Percentiles rank a stretch among this genome's conserved stretches.
Evolutionary conservation across 1,284 basidiomycete species (phyloP).

Genomic region (Papiliotrema laurentii): DNA sequence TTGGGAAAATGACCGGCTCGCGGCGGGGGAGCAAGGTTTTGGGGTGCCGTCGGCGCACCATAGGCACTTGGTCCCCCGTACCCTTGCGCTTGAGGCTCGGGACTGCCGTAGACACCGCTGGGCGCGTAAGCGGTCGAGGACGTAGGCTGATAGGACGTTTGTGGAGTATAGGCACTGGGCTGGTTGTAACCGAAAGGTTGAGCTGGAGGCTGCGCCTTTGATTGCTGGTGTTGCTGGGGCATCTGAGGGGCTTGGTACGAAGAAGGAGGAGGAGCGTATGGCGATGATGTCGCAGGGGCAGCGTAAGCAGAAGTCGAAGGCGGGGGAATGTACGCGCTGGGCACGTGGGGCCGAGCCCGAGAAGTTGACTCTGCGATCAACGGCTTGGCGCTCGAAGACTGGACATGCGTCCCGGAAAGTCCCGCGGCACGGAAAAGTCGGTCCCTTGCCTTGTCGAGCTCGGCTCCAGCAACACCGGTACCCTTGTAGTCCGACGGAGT

Average conservation of each 20-base stretch:
- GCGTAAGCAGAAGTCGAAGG: slow-evolving; percentile 4
- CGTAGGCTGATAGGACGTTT: slow-evolving; percentile 7
- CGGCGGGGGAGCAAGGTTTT: slow-evolving; percentile 41
- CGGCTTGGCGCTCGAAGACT: not conserved
- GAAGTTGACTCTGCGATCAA: not conserved
- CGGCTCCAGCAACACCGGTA: slow-evolving; percentile 52
- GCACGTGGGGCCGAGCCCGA: not conserved
- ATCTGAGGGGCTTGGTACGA: not conserved
- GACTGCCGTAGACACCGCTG: slow-evolving; percentile 15
- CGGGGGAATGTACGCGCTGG: slow-evolving; percentile 3
- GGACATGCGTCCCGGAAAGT: slow-evolving; percentile 6
- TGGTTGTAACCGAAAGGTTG: slow-evolving; percentile 7
- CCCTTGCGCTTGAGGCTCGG: slow-evolving; percentile 28
- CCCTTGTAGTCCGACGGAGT: slow-evolving; percentile 77
- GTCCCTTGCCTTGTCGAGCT: slow-evolving; percentile 61
- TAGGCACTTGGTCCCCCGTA: slow-evolving; percentile 29
- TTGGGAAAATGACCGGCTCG: slow-evolving; percentile 17
- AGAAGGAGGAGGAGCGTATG: slow-evolving; percentile 9
- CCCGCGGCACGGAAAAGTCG: slow-evolving; percentile 40
- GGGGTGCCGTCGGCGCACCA: slow-evolving; percentile 30
- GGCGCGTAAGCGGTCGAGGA: slow-evolving; percentile 6
- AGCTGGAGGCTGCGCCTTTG: slow-evolving; percentile 9
- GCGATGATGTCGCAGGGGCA: slow-evolving; percentile 6
- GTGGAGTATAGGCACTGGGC: slow-evolving; percentile 15
- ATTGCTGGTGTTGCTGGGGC: slow-evolving; percentile 7